Percentiles rank a stretch among this genome's conserved stretches.
Evolutionary conservation across 306 rosid genomes (phyloP).

Genomic region (Ormosia emarginata): DNA sequence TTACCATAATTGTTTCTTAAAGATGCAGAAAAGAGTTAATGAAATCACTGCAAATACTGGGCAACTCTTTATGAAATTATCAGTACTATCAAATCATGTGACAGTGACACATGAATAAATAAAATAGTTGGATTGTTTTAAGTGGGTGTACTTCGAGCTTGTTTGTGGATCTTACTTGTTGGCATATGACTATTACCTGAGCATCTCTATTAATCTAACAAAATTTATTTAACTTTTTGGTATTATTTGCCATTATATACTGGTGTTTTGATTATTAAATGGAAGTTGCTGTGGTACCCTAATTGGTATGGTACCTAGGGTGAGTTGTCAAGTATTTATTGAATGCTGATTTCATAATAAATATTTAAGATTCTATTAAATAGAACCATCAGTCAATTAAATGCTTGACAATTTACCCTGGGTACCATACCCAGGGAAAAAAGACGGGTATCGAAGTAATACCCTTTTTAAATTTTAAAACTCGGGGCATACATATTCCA

Average conservation of each 20-base stretch:
- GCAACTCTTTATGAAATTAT: not conserved
- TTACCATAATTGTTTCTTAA: not conserved
- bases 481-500: not conserved
- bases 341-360: no score
- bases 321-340: no score
- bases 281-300: no score
- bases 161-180: not conserved
- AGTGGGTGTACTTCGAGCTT: conserved; percentile 1
- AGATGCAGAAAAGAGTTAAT: not conserved
- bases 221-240: not conserved
- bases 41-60: not conserved
- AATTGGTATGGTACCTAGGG: no score
- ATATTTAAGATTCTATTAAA: no score
- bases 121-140: not conserved
- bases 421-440: no score
- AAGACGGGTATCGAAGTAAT: no score
- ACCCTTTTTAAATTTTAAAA: not conserved
- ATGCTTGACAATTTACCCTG: no score
- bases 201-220: not conserved
- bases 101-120: not conserved
- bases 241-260: not conserved
- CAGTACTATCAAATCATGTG: not conserved
- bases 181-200: not conserved
- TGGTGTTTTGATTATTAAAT: not conserved
- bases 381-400: no score